Evolutionary conservation across 495 filamentous ascomycete genomes (phyloP).

Genomic region (Annulohypoxylon moriforme): DNA sequence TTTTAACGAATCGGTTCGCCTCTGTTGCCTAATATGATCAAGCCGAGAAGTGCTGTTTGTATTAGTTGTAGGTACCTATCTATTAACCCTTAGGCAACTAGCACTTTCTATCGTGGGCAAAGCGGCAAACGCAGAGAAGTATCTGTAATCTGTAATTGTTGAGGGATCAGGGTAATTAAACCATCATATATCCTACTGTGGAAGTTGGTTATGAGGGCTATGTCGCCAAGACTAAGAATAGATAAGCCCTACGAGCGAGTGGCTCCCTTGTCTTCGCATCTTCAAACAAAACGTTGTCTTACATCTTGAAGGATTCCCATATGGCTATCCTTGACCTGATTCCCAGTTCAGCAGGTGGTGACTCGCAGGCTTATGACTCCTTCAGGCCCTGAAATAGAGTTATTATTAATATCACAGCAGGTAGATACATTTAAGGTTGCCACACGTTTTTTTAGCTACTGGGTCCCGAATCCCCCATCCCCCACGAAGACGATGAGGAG

Average conservation of each 20-base stretch:
- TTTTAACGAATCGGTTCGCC: slow-evolving; percentile 7
- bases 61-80: not conserved
- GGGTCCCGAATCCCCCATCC: slow-evolving; percentile 2
- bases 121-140: not conserved
- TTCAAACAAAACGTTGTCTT: slow-evolving; percentile 30
- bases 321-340: slow-evolving; percentile 21
- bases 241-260: slow-evolving; percentile 35
- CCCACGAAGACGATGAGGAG: slow-evolving; percentile 22
- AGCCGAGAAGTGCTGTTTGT: not conserved
- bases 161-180: slow-evolving; percentile 23
- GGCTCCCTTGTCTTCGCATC: slow-evolving; percentile 16
- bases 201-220: slow-evolving; percentile 13
- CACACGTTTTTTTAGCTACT: slow-evolving; percentile 34
- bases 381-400: slow-evolving; percentile 26
- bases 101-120: slow-evolving; percentile 25
- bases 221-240: slow-evolving; percentile 11
- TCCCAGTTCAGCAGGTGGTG: slow-evolving; percentile 33
- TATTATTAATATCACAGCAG: slow-evolving; percentile 12
- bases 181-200: slow-evolving; percentile 10
- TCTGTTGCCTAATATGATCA: slow-evolving; percentile 19
- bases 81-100: not conserved
- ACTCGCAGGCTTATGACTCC: slow-evolving; percentile 27
- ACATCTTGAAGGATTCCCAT: slow-evolving; percentile 19
- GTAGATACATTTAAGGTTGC: slow-evolving; percentile 25
- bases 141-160: not conserved